Base-by-base conservation (phyloP, 192 early-diverging fungal species). In the Spinellus fusiger region DNA sequence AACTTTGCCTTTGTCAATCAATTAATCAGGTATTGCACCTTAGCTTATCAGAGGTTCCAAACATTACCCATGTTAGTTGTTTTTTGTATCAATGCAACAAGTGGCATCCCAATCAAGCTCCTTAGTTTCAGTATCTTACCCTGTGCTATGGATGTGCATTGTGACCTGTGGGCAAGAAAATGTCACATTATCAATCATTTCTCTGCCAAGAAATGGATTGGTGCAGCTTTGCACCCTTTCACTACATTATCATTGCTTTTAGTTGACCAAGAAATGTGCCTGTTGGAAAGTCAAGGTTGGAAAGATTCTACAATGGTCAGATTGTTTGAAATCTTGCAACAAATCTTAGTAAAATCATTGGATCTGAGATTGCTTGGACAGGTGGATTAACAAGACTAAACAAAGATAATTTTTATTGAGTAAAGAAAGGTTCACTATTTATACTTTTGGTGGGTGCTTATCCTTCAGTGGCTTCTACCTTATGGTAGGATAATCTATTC, bases 251-350 rank as follows among this genome's bases (percentile, higher is more conserved):
- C 49, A 50, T 50, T 50, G 49, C 25, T 54, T 54, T 54, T 54
- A 31, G n/a, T 54, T 54, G 53, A 54, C 53, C 53, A 54, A 32
- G 53, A 54, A 54, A 54, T 31, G 53, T 54, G 53, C 33, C 53
- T 54, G 53, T 35, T 54, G 53, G 53, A 54, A 54, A 54, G 53
- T 32, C 27, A 54, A 32, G 53, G 53, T 54, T 54, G 53, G 53
- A 54, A 54, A 54, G 53, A 54, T 54, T 32, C n/a, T 7, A 54
- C 28, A 31, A n/a, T 54, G 53, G 53, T 54, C 53, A 54, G 53
- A 54, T 54, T 54, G 53, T 54, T 54, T 31, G 28, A 54, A 1
- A 54, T 54, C 53, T 54, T 54, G 29, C 29, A 54, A 54, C 53
- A 54, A 54, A 31, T 54, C 53, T 54, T 54, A 3, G 33, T 32